phyloP scores from a whole-genome alignment of 2,329 filamentous ascomycete genomes.

The Trichoderma simmonsii region DNA sequence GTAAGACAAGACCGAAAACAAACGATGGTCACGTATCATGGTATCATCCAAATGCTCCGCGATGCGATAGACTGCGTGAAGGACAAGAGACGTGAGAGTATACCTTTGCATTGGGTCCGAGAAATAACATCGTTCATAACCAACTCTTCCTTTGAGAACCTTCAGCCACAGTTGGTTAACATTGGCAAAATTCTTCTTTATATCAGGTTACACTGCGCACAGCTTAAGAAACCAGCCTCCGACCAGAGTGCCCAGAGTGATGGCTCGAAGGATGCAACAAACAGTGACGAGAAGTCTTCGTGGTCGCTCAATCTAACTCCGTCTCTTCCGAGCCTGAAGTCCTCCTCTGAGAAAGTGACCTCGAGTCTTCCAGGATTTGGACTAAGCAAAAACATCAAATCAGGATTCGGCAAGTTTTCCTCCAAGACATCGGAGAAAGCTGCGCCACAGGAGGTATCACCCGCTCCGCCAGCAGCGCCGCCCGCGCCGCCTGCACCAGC shows the following conservation, averaged over 20 bases:
- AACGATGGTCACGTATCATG: not conserved
- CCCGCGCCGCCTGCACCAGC: not conserved
- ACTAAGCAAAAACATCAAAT: not conserved
- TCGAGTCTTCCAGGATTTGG: not conserved
- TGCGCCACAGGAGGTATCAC: not conserved
- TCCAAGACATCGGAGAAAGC: not conserved
- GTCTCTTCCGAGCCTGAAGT: not conserved
- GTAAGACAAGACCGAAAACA: not conserved
- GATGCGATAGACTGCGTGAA: constrained; percentile 4
- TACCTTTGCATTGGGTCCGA: not conserved
- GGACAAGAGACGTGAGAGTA: not conserved
- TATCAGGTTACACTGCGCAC: not conserved
- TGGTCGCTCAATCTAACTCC: not conserved
- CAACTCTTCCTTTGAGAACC: not conserved
- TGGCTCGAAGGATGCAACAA: not conserved
- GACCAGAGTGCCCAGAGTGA: not conserved
- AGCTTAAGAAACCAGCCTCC: not conserved
- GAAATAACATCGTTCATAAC: not conserved
- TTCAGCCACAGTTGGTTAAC: not conserved
- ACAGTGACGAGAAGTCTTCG: not conserved
- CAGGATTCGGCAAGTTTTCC: not conserved
- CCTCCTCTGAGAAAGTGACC: not conserved
- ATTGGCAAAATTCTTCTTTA: not conserved
- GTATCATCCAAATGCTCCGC: not conserved
- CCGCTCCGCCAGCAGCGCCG: not conserved